phyloP scores from a whole-genome alignment of 208 protist genomes.

The Blechomonas ayalai region DNA sequence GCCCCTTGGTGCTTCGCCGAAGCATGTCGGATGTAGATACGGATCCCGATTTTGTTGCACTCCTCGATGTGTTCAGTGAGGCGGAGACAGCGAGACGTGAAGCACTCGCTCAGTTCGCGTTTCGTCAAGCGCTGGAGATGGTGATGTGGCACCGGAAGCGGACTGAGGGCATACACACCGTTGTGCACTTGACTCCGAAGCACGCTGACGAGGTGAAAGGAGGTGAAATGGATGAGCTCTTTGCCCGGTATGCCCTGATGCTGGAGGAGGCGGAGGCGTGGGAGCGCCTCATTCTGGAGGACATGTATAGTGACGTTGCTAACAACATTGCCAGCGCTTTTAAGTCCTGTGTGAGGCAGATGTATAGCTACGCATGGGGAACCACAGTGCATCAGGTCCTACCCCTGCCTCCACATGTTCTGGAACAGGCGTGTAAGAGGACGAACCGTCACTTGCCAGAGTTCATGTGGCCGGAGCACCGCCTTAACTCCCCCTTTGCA shows the following conservation, averaged over 20 bases:
- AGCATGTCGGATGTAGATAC: conserved; percentile 6
- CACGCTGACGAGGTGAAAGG: neutral
- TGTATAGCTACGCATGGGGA: conserved; percentile 7
- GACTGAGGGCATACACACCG: neutral
- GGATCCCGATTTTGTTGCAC: neutral
- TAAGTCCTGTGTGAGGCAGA: neutral
- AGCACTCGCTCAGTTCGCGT: neutral
- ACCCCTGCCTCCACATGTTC: neutral
- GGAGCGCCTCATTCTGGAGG: neutral
- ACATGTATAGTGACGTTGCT: neutral
- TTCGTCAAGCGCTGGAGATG: neutral
- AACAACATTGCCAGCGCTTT: conserved; percentile 2
- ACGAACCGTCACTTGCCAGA: conserved; percentile 2
- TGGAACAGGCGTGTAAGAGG: neutral
- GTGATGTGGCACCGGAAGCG: neutral
- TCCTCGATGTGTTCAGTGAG: neutral
- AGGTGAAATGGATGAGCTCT: conserved; percentile 1
- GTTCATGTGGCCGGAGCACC: neutral
- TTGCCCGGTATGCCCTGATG: neutral
- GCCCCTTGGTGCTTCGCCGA: neutral
- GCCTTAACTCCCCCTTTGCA: neutral
- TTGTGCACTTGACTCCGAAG: neutral
- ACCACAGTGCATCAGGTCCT: neutral
- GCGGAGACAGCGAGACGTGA: neutral
- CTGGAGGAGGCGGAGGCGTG: conserved; percentile 2